These are phyloP conservation scores for Cercospora nicotianae DNA, from an alignment of 2,329 filamentous ascomycete species.

Conservation along the genomic window DNA sequence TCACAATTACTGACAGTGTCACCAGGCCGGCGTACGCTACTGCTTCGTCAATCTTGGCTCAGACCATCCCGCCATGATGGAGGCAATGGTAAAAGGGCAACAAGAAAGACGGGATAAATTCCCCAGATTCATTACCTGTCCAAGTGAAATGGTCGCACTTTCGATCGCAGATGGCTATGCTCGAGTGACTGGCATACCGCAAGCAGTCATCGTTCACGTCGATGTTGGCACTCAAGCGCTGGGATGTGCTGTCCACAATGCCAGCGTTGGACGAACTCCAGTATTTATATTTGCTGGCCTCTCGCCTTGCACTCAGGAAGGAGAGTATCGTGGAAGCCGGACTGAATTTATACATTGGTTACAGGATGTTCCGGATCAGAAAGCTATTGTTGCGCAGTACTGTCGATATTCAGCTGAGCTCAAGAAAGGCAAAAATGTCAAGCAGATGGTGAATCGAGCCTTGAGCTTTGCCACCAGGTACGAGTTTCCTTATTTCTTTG, in stretches of 20 bases:
- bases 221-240: not conserved
- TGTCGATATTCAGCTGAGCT: not conserved
- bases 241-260: not conserved
- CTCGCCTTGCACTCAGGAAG: not conserved
- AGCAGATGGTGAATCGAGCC: not conserved
- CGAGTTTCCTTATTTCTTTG: not conserved
- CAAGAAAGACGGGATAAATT: not conserved
- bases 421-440: not conserved
- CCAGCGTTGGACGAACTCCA: not conserved
- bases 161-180: not conserved
- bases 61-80: not conserved
- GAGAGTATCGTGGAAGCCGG: not conserved
- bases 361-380: not conserved
- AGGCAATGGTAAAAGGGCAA: not conserved
- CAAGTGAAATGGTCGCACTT: not conserved
- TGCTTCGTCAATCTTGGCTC: not conserved
- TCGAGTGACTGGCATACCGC: not conserved
- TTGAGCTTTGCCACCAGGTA: not conserved
- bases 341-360: not conserved
- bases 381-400: not conserved
- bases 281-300: not conserved
- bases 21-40: not conserved
- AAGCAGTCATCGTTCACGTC: not conserved
- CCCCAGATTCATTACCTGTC: not conserved
- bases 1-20: not conserved